Percentiles rank a stretch among this genome's conserved stretches.
phyloP scores from a whole-genome alignment of 2,329 filamentous ascomycete species.

The Sarocladium kiliense region DNA sequence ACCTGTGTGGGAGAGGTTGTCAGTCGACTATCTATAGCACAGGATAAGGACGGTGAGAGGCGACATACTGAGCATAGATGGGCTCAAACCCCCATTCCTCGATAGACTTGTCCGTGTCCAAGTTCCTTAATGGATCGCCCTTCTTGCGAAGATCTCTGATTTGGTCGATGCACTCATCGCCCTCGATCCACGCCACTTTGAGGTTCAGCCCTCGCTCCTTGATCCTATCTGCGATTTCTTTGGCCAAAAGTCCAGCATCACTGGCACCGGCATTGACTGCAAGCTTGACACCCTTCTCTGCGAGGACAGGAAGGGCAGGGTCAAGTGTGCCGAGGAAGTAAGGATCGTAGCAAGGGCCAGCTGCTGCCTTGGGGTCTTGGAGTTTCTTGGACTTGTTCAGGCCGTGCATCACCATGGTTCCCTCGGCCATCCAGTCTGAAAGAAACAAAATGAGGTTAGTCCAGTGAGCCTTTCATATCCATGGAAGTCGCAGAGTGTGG shows the following conservation, averaged over 20 bases:
- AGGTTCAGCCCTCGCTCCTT: slow-evolving; percentile 25
- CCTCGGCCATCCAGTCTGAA: slow-evolving; percentile 26
- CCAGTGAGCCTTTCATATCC: background rate
- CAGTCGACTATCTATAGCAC: no score
- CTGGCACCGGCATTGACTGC: slow-evolving; percentile 31
- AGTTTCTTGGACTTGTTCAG: slow-evolving; percentile 18
- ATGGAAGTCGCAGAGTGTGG: no score
- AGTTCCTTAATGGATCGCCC: slow-evolving; percentile 17
- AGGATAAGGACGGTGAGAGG: background rate
- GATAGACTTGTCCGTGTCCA: slow-evolving; percentile 19
- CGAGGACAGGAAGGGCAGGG: slow-evolving; percentile 25
- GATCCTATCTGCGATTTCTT: slow-evolving; percentile 17
- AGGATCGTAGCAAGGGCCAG: slow-evolving; percentile 34
- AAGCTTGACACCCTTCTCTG: slow-evolving; percentile 25
- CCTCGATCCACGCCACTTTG: slow-evolving; percentile 28
- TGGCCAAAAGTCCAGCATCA: slow-evolving; percentile 20
- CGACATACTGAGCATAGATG: slow-evolving; percentile 17
- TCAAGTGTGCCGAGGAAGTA: slow-evolving; percentile 24
- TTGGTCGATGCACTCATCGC: slow-evolving; percentile 26
- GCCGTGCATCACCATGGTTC: slow-evolving; percentile 24
- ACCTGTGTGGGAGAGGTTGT: slow-evolving; percentile 14
- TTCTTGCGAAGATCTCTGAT: slow-evolving; percentile 20
- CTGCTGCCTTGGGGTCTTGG: slow-evolving; percentile 17
- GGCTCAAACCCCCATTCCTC: slow-evolving; percentile 21
- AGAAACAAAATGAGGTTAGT: background rate